Evolutionary conservation across 2,329 filamentous ascomycete genomes (phyloP), one percentile per base, ranked within the genome.

Genomic region (Penicillium psychrosexuale): DNA sequence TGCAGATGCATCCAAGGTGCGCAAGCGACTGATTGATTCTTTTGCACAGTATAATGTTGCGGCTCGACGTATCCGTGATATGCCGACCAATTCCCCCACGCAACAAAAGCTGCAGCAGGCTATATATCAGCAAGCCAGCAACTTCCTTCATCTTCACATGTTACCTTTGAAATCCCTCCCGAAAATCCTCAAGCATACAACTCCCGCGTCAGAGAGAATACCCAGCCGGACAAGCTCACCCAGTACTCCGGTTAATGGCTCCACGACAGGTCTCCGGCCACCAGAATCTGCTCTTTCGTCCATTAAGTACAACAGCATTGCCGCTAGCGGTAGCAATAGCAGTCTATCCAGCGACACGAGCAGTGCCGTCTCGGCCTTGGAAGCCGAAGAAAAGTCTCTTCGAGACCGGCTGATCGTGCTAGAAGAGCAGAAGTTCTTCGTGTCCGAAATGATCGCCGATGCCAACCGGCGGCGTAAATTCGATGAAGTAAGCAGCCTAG

Each of bases 341-440:
- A 84, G 82, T 60, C 68, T 83, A 45, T 72, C 79, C 47, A 80
- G 80, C 48, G 71, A 77, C 50, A 81, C 82, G 61, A 81, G 81
- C 55, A 82, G 80, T 57, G 79, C 79, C 13, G 76, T 88, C 13
- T 87, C 84, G 0, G 84, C 83, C 2, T 76, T 96, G 5, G 91
- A 96, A 72, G 84, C 82, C 0, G 91, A 96, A 69, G 91, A 96
- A 71, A 93, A 90, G 69, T 84, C 90, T 19, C 76, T 95, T 1
- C 83, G 88, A 15, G 91, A 96, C 66, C 80, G 85, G 4, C 77
- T 96, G 12, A 88, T 94, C 30, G 87, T 97, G 7, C 80, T 97
- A 1, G 91, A 96, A 71, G 92, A 97, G 74, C 92, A 97, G 71
- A 88, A 86, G 60, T 96, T 95, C 73, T 85, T 96, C 74, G 91